Percentiles rank a stretch among this genome's conserved stretches.
Conservation (phyloP, 805 yeast genomes). For the Kuraishia piskuri region DNA sequence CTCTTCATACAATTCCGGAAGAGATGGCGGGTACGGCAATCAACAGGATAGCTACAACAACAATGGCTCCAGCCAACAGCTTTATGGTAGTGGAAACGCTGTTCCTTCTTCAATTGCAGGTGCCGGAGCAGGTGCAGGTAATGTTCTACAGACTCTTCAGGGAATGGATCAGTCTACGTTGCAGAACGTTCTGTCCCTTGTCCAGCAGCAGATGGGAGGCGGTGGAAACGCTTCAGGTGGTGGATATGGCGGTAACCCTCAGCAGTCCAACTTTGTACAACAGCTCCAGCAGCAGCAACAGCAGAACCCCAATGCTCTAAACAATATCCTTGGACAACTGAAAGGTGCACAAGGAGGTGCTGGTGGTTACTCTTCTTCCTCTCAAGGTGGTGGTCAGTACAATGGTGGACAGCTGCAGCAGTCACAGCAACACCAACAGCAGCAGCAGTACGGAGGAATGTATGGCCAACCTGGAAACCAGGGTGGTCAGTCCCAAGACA, state of each 20-base stretch:
- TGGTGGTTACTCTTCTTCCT: neutral
- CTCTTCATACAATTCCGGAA: neutral
- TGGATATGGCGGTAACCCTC: neutral
- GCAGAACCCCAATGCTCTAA: conserved; percentile 4
- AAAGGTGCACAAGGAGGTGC: conserved; percentile 3
- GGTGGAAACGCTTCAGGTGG: neutral
- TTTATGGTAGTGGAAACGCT: conserved; percentile 7
- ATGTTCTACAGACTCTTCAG: conserved; percentile 12
- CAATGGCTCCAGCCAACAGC: conserved; percentile 11
- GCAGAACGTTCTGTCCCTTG: conserved; percentile 22
- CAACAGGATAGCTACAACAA: conserved; percentile 10
- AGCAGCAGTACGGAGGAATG: conserved; percentile 3
- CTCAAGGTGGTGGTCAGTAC: conserved; percentile 2
- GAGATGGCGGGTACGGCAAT: conserved; percentile 4
- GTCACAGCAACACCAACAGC: conserved; percentile 9
- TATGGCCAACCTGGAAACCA: conserved; percentile 1
- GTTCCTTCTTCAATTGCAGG: neutral
- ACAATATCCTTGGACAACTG: neutral
- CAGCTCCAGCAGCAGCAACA: conserved; percentile 13
- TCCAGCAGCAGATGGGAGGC: conserved; percentile 14
- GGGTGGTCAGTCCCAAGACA: neutral
- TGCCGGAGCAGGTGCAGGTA: neutral
- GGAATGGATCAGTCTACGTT: conserved; percentile 22
- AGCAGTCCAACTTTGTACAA: conserved; percentile 13
- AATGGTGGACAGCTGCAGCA: conserved; percentile 8